Conservation (phyloP, 2,329 filamentous ascomycete genomes). For the Phaeosphaeria sp. region DNA sequence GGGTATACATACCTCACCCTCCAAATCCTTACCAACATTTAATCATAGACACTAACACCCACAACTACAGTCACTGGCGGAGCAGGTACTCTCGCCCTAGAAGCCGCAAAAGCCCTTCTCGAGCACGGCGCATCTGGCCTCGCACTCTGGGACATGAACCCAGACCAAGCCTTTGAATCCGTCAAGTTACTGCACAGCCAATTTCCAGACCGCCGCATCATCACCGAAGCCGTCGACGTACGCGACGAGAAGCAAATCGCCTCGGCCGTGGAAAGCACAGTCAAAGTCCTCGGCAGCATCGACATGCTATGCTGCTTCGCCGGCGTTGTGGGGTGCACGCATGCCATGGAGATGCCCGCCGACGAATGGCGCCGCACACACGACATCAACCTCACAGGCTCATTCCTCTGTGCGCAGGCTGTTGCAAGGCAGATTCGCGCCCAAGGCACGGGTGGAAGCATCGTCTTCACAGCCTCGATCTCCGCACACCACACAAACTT, state of each 20-base stretch:
- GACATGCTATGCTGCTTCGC: slow-evolving; percentile 69
- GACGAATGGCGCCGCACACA: slow-evolving; percentile 68
- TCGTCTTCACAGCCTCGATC: slow-evolving; percentile 72
- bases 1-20: slow-evolving; percentile 9
- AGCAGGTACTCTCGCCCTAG: slow-evolving; percentile 67
- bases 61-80: slow-evolving; percentile 65
- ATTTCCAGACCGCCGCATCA: slow-evolving; percentile 63
- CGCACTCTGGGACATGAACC: slow-evolving; percentile 66
- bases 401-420: slow-evolving; percentile 74
- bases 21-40: background rate
- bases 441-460: slow-evolving; percentile 62
- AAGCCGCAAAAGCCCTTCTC: slow-evolving; percentile 66
- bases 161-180: slow-evolving; percentile 49
- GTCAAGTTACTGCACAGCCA: slow-evolving; percentile 57
- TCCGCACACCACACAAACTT: slow-evolving; percentile 73
- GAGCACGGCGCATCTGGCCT: slow-evolving; percentile 70
- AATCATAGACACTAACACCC: slow-evolving; percentile 3
- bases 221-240: slow-evolving; percentile 63
- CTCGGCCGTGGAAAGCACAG: slow-evolving; percentile 45
- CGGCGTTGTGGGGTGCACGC: slow-evolving; percentile 69
- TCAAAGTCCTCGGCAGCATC: slow-evolving; percentile 57
- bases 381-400: slow-evolving; percentile 75
- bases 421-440: slow-evolving; percentile 52
- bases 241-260: slow-evolving; percentile 60
- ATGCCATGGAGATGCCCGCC: slow-evolving; percentile 65